Evolutionary conservation across 257 asterid genomes (phyloP), one percentile per base, ranked within the genome.

Genomic region (Plantago major): DNA sequence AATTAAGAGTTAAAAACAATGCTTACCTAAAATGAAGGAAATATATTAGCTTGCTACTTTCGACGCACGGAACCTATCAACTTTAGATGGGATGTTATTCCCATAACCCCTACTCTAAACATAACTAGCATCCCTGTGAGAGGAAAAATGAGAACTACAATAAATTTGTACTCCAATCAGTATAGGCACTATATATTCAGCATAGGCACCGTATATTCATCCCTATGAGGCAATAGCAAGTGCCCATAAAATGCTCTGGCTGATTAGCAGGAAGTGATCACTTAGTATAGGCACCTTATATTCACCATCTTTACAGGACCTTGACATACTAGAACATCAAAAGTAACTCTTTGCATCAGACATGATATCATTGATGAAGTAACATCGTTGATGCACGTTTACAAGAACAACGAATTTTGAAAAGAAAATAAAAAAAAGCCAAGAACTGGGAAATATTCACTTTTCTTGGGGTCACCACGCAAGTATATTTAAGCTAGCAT

Each of bases 91-190:
- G 26, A 50, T 50, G 6, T 50, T 9, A 50, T 14, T 50, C 55
- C 22, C 55, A 49, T 7, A 37, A 18, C 42, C 37, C 63, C 38
- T 53, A 54, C 55, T 42, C 60, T 61, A 59, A 49, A 14, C 13
- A 28, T 59, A 30, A 46, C 58, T 43, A 15, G 1, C 43, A 61
- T 37, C 62, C 64, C 58, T 14, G 40, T 14, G n/a, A 11, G 30
- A 37, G 48, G 51, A 12, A 37, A 48, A 3, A 16, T 15, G 51
- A 2, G 6, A 48, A 51, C 0, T 28, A 42, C 53, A 66, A 12
- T 19, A 22, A 44, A 42, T 52, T 26, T n/a, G 37, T 18, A 63
- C 48, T 40, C 9, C 16, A 6, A 56, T 56, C 62, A 12, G 44
- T 40, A 33, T 15, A 16, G 12, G 12, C 4, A 9, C 14, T n/a